Evolutionary conservation across 164 flowering plant genomes (phyloP), one percentile per base, ranked within the genome.

Genomic region (Liriodendron chinense): DNA sequence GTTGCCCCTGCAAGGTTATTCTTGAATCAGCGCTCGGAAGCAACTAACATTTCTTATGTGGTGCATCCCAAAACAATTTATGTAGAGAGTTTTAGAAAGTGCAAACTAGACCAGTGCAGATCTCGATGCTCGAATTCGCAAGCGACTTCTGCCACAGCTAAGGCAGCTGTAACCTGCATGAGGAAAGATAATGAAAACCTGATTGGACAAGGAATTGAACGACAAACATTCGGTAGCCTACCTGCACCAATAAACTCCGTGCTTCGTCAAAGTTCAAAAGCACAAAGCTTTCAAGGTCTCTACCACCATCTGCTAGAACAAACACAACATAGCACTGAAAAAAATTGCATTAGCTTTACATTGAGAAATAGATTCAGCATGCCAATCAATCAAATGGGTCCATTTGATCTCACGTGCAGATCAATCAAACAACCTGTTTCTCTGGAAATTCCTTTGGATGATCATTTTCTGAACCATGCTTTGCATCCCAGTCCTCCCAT

Each of bases 61-160:
- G 26, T 9, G 18, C 3, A 70, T 23, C 28, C 2, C 22, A 49
- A 12, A 49, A 70, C 1, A 49, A 13, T 10, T 12, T 53, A 50
- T 21, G 13, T 50, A 67, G 24, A 21, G 26, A 74, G 49, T 63
- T 12, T 21, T 16, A 68, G 50, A 48, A 16, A 53, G 57, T 28
- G 66, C 7, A 78, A 34, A 80, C 56, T 72, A 65, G 16, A 94
- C 98, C 99, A 96, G 84, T 96, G 98, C 64, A 94, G 83, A 84
- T 96, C 98, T 57, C 97, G 87, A 79, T 94, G 99, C 79, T 96
- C 98, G 85, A 96, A 94, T 82, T 94, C 96, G 78, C 78, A 93
- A 16, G 94, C 94, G 68, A 90, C 90, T 86, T 96, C 99, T 74
- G 98, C 98, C 69, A 94, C 94, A 72, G 97, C 98, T 80, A 94